Conservation (phyloP, 78 protist species). For the Protostelium mycophagum region DNA sequence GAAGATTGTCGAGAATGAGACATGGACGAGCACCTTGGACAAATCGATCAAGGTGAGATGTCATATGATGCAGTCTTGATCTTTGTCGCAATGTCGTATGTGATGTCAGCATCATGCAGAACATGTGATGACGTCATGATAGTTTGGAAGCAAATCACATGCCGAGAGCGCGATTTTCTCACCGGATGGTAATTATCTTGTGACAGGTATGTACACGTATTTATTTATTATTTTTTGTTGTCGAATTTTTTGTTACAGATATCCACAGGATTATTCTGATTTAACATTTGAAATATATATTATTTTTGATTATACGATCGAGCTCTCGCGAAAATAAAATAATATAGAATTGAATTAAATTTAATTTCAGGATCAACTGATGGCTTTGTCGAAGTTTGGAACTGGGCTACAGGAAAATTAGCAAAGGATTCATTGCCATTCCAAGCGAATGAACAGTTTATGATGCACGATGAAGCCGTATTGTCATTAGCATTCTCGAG, state of each 20-base stretch:
- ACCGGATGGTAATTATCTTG: slow-evolving; percentile 50
- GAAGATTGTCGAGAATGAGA: slow-evolving; percentile 15
- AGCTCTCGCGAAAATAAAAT: too few species aligned
- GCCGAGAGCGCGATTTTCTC: slow-evolving; percentile 30
- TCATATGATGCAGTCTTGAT: background rate
- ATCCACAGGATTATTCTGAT: background rate
- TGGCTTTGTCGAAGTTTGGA: slow-evolving; percentile 65
- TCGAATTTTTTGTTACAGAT: too few species aligned
- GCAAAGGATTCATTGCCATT: slow-evolving; percentile 26
- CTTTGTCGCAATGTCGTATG: background rate
- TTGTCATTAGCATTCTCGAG: slow-evolving; percentile 54
- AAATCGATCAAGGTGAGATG: slow-evolving; percentile 22
- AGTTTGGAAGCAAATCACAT: slow-evolving; percentile 23
- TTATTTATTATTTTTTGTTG: too few species aligned
- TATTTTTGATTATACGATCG: too few species aligned
- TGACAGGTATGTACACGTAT: slow-evolving; percentile 15
- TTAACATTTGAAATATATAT: too few species aligned
- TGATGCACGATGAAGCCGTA: slow-evolving; percentile 78
- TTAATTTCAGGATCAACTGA: slow-evolving; percentile 14
- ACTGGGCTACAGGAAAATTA: slow-evolving; percentile 57
- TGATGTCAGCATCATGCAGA: background rate
- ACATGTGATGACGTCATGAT: background rate
- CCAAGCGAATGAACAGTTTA: slow-evolving; percentile 52
- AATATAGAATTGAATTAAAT: too few species aligned
- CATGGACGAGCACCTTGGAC: slow-evolving; percentile 5